Percentiles rank a stretch among this genome's conserved stretches.
Evolutionary conservation across 805 yeast species (phyloP).

Genomic region (Komagataella populi): DNA sequence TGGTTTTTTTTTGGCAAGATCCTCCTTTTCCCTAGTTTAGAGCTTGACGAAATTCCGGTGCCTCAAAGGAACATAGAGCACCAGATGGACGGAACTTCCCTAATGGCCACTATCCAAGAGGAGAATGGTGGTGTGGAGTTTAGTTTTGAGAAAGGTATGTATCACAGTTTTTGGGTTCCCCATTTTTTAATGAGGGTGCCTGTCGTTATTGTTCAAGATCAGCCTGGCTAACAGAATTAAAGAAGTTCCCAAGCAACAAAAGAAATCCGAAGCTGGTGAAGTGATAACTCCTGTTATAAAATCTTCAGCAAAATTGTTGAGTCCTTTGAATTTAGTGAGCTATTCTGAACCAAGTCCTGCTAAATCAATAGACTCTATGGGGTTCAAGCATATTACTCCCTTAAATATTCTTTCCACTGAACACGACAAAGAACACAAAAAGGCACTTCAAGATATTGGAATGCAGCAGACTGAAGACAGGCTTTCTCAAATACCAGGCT

Average conservation of each 20-base stretch:
- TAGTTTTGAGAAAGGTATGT: neutral
- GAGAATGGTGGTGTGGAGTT: neutral
- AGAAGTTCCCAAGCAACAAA: neutral
- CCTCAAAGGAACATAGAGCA: neutral
- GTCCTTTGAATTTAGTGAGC: neutral
- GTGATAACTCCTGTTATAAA: neutral
- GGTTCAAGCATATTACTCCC: conserved; percentile 5
- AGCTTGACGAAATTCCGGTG: neutral
- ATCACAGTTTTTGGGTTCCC: neutral
- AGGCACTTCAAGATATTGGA: neutral
- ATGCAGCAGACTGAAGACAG: neutral
- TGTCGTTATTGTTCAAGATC: neutral
- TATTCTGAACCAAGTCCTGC: conserved; percentile 6
- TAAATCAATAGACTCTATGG: conserved; percentile 6
- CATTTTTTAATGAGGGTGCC: neutral
- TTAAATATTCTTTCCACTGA: conserved; percentile 1
- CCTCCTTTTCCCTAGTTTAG: neutral
- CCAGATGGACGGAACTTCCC: neutral
- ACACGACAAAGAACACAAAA: neutral
- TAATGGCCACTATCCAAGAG: neutral
- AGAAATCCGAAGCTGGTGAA: neutral
- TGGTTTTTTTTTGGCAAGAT: neutral
- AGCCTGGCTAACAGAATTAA: neutral
- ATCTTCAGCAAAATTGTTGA: neutral
- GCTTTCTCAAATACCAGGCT: neutral